Conservation (phyloP, 768 basidiomycete genomes). For the Termitomyces sp. region DNA sequence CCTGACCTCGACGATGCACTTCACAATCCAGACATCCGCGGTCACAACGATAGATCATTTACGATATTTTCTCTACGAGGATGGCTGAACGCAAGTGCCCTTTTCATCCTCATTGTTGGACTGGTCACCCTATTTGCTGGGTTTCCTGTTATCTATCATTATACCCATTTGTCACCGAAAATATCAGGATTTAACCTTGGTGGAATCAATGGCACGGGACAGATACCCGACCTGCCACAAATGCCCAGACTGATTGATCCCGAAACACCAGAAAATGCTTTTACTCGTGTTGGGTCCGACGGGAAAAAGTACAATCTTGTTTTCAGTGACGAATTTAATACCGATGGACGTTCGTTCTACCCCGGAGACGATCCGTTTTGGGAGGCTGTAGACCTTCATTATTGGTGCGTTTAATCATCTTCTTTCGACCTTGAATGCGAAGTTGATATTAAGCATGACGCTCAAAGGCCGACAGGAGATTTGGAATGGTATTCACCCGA, state of each 20-base stretch:
- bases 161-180: slow-evolving; percentile 25
- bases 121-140: slow-evolving; percentile 81
- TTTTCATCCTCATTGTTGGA: slow-evolving; percentile 62
- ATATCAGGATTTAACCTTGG: slow-evolving; percentile 78
- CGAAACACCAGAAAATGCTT: slow-evolving; percentile 60
- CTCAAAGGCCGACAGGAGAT: slow-evolving; percentile 58
- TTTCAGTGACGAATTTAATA: slow-evolving; percentile 76
- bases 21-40: slow-evolving; percentile 81
- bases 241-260: slow-evolving; percentile 69
- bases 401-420: slow-evolving; percentile 49
- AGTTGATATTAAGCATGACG: slow-evolving; percentile 2
- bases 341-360: slow-evolving; percentile 61
- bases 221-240: slow-evolving; percentile 72
- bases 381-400: slow-evolving; percentile 86
- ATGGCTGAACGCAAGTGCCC: slow-evolving; percentile 71
- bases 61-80: slow-evolving; percentile 80
- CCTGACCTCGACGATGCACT: slow-evolving; percentile 87
- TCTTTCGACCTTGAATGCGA: not conserved
- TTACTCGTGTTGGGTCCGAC: slow-evolving; percentile 62
- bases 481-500: slow-evolving; percentile 81
- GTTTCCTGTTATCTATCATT: slow-evolving; percentile 76
- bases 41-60: slow-evolving; percentile 52
- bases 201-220: slow-evolving; percentile 81
- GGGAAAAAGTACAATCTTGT: slow-evolving; percentile 78
- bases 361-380: slow-evolving; percentile 80